These are phyloP conservation scores for Aechmea fasciata DNA, from an alignment of 176 grass and related monocot species.

Conservation along the genomic window DNA sequence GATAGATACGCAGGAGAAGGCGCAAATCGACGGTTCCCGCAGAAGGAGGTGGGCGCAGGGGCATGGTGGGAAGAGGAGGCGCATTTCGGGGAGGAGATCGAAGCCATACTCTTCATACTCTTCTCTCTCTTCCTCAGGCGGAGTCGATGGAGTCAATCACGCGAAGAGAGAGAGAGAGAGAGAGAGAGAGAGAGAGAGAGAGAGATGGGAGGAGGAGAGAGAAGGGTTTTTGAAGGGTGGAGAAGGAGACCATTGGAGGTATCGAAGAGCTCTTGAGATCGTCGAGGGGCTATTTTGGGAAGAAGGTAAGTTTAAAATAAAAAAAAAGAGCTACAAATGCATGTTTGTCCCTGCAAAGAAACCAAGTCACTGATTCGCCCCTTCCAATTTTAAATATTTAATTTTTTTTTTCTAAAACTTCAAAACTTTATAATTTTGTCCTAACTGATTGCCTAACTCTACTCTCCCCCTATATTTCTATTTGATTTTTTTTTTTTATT, in stretches of 20 bases:
- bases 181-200: no score
- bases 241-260: slow-evolving; percentile 29
- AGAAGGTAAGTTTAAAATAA: neutral
- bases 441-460: no score
- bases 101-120: slow-evolving; percentile 38
- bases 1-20: neutral
- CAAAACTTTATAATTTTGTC: no score
- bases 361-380: no score
- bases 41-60: neutral
- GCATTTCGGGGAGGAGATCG: slow-evolving; percentile 36
- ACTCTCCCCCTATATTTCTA: no score
- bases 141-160: neutral
- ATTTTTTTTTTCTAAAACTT: no score
- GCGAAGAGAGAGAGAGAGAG: neutral
- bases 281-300: slow-evolving; percentile 19
- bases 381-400: no score
- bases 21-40: neutral
- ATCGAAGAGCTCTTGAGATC: slow-evolving; percentile 42
- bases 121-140: neutral
- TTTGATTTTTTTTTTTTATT: no score
- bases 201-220: neutral
- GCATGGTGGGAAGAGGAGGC: neutral
- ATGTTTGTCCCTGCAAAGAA: no score
- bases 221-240: slow-evolving; percentile 8
- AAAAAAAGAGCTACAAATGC: neutral